These are phyloP conservation scores for Globisporangium nunn DNA, from an alignment of 352 stramenopile species.

Conservation along the genomic window DNA sequence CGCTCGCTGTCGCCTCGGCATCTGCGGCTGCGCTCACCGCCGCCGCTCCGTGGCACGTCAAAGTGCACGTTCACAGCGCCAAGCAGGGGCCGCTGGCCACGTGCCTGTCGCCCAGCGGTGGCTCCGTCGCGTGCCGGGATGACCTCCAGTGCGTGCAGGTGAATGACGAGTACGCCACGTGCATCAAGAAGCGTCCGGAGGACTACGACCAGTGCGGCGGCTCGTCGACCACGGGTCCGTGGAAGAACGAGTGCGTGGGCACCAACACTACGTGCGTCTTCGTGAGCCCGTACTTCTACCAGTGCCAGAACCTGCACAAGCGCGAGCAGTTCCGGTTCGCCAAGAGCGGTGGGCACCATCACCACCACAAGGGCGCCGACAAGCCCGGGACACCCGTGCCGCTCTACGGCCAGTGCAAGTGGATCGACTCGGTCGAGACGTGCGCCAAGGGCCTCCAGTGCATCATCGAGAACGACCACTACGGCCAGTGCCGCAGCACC, in stretches of 20 bases:
- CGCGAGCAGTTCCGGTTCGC: constrained; percentile 5
- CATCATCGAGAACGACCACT: constrained; percentile 20
- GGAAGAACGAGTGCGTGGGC: constrained; percentile 4
- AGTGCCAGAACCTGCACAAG: constrained; percentile 1
- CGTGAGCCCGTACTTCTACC: constrained; percentile 1
- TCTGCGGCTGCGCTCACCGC: background rate
- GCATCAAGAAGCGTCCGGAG: constrained; percentile 8
- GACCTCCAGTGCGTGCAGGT: constrained; percentile 5
- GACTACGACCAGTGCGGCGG: constrained; percentile 8
- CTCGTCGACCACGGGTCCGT: background rate
- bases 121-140: constrained; percentile 1
- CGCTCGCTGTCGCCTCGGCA: background rate
- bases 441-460: constrained; percentile 18
- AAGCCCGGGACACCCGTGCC: background rate
- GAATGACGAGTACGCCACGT: constrained; percentile 2
- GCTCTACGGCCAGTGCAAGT: constrained; percentile 13
- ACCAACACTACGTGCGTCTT: constrained; percentile 3
- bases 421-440: constrained; percentile 7
- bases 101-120: background rate
- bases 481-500: constrained; percentile 20
- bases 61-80: constrained; percentile 7
- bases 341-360: background rate
- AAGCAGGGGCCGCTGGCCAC: constrained; percentile 3
- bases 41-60: constrained; percentile 6
- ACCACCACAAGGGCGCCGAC: constrained; percentile 1